A percentile compares a stretch with the other conserved stretches of the same genome.
Conservation (phyloP, 202 grass and related monocot genomes). For the Setaria viridis region DNA sequence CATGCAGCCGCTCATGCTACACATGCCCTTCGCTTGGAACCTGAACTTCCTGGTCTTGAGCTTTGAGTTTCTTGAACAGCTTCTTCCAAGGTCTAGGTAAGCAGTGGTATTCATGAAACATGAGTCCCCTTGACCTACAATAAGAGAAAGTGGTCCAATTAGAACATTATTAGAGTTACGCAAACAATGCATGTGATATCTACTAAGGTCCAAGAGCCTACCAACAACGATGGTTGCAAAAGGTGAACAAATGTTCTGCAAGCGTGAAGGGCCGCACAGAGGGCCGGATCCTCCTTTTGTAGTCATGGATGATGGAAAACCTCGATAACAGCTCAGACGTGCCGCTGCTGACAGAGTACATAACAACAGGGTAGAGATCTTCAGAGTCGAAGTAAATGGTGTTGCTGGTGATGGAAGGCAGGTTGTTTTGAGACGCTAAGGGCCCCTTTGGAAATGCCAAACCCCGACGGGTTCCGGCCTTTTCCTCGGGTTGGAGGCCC, state of each 20-base stretch:
- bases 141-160: neutral
- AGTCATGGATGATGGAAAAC: neutral
- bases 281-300: neutral
- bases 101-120: slow-evolving; percentile 9
- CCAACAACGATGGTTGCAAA: neutral
- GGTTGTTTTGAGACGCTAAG: neutral
- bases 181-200: neutral
- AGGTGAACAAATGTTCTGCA: neutral
- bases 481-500: too few species aligned
- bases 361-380: neutral
- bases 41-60: neutral
- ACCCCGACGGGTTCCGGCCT: too few species aligned
- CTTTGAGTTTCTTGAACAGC: neutral
- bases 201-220: neutral
- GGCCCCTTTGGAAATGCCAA: neutral
- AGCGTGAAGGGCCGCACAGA: neutral
- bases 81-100: neutral
- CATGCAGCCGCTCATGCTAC: too few species aligned
- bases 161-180: neutral
- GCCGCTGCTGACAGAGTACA: neutral
- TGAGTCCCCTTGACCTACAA: neutral
- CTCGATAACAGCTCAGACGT: neutral
- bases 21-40: neutral
- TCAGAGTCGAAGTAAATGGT: neutral
- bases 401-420: slow-evolving; percentile 16